A percentile compares a stretch with the other conserved stretches of the same genome.
These are phyloP conservation scores for Yamadazyma triangularis DNA, from an alignment of 1,139 yeast species.

Conservation along the genomic window DNA sequence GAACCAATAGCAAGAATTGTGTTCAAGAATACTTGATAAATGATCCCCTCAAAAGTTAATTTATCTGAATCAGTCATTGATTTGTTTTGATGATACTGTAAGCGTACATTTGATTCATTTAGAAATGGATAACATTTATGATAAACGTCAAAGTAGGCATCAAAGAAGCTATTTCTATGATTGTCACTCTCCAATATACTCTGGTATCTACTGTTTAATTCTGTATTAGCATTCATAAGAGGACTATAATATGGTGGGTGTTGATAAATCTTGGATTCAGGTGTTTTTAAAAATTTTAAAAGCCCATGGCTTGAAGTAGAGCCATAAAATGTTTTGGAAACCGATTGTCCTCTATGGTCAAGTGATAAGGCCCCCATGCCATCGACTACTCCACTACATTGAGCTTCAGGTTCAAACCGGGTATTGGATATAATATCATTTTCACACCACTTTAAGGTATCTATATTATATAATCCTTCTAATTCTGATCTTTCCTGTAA, in stretches of 20 bases:
- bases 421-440: no score
- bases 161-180: conserved; percentile 3
- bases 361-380: conserved; percentile 50
- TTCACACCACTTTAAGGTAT: conserved; percentile 10
- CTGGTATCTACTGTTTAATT: conserved; percentile 5
- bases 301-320: conserved; percentile 54
- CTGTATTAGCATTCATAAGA: conserved; percentile 12
- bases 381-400: conserved; percentile 18
- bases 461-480: conserved; percentile 13
- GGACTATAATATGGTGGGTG: conserved; percentile 7
- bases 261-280: conserved; percentile 7
- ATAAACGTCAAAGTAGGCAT: conserved; percentile 6
- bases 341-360: conserved; percentile 43
- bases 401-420: not conserved
- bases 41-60: not conserved
- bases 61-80: not conserved
- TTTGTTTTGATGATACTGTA: conserved; percentile 1
- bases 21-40: conserved; percentile 35
- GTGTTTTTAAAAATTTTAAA: conserved; percentile 17
- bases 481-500: conserved; percentile 12
- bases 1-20: conserved; percentile 58
- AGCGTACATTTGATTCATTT: not conserved
- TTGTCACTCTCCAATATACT: conserved; percentile 1
- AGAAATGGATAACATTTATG: conserved; percentile 7
- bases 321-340: conserved; percentile 44